Evolutionary conservation across 2,329 filamentous ascomycete species (phyloP), one percentile per base, ranked within the genome.

Genomic region (Penicillium sp.): DNA sequence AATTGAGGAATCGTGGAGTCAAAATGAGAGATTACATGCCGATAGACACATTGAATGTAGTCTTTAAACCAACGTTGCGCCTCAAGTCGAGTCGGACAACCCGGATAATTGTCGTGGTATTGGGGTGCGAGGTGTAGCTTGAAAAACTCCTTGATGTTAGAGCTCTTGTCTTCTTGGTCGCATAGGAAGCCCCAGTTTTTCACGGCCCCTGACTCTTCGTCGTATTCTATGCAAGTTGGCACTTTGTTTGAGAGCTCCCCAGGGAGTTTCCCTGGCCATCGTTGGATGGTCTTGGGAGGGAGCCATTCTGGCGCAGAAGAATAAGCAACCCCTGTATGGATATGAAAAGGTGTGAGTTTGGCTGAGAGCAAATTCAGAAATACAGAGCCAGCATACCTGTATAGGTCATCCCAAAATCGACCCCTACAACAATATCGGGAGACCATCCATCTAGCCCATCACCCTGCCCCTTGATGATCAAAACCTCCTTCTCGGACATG

Each of bases 161-260:
- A 38, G 0, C 43, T 48, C 8, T 66, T 60, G 11, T 73, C 68
- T n/a, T 74, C 69, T 25, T 71, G 59, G 50, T 78, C 74, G 31
- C 69, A 76, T 6, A 69, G 58, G 53, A 77, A 78, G 0, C 76
- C 76, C 76, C 76, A 79, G 10, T 56, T 62, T 31, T 58, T 64
- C 3, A 67, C 39, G 0, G 39, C 57, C 10, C 39, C 53, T 0
- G 63, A 62, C 3, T 63, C 54, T 6, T 53, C 20, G 22, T 62
- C 54, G 55, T 74, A 75, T n/a, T 67, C 64, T 25, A 76, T 63
- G 11, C 63, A 61, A 2, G 71, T 74, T 3, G 71, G 71, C 14
- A 75, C 73, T 62, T 76, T 76, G 61, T 76, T 75, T 15, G 67
- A 65, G 17, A 73, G 63, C 55, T 75, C 73, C 39, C 64, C 63